Percentiles rank a stretch among this genome's conserved stretches.
These are phyloP conservation scores for Xylariaceae sp. DNA, from an alignment of 2,329 filamentous ascomycete species.

Conservation along the genomic window DNA sequence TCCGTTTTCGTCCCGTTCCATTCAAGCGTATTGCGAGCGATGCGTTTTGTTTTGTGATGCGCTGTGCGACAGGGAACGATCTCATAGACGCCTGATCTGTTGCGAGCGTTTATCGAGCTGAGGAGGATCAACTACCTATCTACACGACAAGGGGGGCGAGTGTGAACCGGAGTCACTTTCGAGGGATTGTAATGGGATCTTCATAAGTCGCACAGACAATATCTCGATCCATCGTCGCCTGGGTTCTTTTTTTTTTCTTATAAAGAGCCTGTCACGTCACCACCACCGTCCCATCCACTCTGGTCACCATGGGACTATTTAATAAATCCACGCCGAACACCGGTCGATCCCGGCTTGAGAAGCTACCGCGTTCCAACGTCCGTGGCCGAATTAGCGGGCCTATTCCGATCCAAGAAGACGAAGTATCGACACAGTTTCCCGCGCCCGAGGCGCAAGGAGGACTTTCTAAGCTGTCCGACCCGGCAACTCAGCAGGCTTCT, in stretches of 20 bases:
- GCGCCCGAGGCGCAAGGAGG: conserved; percentile 35
- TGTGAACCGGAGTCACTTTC: conserved; percentile 5
- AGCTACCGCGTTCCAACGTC: conserved; percentile 39
- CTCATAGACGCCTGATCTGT: not conserved
- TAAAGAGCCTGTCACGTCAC: conserved; percentile 16
- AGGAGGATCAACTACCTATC: not conserved
- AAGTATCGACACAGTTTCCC: conserved; percentile 48
- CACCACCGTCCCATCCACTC: conserved; percentile 1
- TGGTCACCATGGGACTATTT: conserved; percentile 39
- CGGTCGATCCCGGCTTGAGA: conserved; percentile 35
- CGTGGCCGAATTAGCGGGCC: conserved; percentile 58
- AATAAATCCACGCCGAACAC: conserved; percentile 38
- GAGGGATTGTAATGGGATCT: conserved; percentile 27
- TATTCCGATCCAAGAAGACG: conserved; percentile 55
- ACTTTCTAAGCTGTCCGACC: conserved; percentile 19
- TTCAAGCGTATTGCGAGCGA: conserved; percentile 33
- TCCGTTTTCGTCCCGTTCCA: conserved; percentile 22
- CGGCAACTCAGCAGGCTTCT: conserved; percentile 21
- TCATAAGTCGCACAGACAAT: conserved; percentile 20
- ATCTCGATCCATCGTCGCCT: conserved; percentile 17
- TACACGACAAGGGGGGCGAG: not conserved
- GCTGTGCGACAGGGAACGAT: conserved; percentile 12
- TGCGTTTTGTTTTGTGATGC: conserved; percentile 30
- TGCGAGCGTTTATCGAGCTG: not conserved
- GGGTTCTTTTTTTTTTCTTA: conserved; percentile 9